phyloP scores from a whole-genome alignment of 805 yeast species.

The Hemisphaericaspora nanyangensis region DNA sequence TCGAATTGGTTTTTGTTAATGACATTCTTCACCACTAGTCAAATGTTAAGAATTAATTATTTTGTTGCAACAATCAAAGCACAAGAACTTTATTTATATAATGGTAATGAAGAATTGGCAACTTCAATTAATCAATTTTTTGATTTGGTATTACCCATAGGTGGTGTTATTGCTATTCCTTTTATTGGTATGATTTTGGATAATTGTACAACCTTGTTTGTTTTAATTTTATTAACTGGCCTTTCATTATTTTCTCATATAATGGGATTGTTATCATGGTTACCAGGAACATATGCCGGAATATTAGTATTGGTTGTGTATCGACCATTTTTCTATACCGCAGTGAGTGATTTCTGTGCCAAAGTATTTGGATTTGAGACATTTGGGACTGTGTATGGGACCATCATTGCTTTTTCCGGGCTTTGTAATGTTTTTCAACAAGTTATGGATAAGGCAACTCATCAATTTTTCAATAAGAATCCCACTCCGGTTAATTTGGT shows the following conservation, averaged over 20 bases:
- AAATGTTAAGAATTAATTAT: constrained; percentile 88
- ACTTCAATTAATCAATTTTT: constrained; percentile 64
- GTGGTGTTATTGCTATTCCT: constrained; percentile 85
- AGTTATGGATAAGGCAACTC: constrained; percentile 66
- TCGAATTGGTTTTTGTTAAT: constrained; percentile 77
- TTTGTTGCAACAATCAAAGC: constrained; percentile 86
- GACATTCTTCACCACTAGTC: constrained; percentile 76
- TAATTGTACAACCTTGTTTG: constrained; percentile 58
- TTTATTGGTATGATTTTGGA: constrained; percentile 80
- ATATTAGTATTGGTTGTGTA: constrained; percentile 71
- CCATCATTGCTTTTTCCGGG: constrained; percentile 80
- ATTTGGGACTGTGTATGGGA: constrained; percentile 88
- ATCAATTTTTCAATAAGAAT: constrained; percentile 60
- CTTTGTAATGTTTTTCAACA: constrained; percentile 73
- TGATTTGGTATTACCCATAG: constrained; percentile 83
- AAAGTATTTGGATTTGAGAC: constrained; percentile 91
- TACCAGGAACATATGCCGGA: constrained; percentile 61
- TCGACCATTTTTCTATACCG: constrained; percentile 90
- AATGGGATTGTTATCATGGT: constrained; percentile 58
- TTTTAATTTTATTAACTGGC: constrained; percentile 47
- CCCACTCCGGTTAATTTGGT: constrained; percentile 73
- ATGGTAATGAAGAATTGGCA: constrained; percentile 49
- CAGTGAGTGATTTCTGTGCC: constrained; percentile 86
- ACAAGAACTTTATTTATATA: constrained; percentile 71
- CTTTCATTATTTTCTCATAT: constrained; percentile 66